Conservation (phyloP, 441 rosid genomes). For the Breynia disticha region DNA sequence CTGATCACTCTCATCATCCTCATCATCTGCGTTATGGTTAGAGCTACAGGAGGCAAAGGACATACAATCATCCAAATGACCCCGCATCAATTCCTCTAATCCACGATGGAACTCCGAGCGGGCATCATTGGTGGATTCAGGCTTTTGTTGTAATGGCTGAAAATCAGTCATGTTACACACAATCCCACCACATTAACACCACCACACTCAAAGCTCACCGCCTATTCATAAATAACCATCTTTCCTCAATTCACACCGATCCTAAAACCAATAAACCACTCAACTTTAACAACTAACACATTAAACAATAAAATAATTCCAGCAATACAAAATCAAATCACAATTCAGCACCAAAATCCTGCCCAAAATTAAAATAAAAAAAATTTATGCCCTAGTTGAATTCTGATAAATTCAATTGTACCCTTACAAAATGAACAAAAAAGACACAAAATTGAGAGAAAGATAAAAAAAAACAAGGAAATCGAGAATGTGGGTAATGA, state of each 20-base stretch:
- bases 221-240: constrained; percentile 6
- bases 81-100: constrained; percentile 77
- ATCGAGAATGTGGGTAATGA: constrained; percentile 5
- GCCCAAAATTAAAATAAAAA: too few species aligned
- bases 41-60: constrained; percentile 68
- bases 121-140: constrained; percentile 45
- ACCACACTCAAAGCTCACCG: constrained; percentile 20
- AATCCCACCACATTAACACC: constrained; percentile 15
- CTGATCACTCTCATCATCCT: constrained; percentile 65
- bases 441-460: not conserved
- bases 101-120: constrained; percentile 53
- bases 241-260: constrained; percentile 9
- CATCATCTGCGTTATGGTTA: constrained; percentile 40
- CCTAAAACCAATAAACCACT: too few species aligned
- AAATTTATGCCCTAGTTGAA: too few species aligned
- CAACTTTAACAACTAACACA: too few species aligned
- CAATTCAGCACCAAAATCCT: too few species aligned
- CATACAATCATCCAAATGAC: constrained; percentile 75
- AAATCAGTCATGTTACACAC: constrained; percentile 57
- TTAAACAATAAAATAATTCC: too few species aligned
- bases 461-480: not conserved
- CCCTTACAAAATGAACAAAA: not conserved
- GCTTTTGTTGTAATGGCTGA: constrained; percentile 57
- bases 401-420: too few species aligned
- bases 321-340: too few species aligned